Evolutionary conservation across 1,284 basidiomycete species (phyloP), one percentile per base, ranked within the genome.

Genomic region (Cutaneotrichosporon sp.): DNA sequence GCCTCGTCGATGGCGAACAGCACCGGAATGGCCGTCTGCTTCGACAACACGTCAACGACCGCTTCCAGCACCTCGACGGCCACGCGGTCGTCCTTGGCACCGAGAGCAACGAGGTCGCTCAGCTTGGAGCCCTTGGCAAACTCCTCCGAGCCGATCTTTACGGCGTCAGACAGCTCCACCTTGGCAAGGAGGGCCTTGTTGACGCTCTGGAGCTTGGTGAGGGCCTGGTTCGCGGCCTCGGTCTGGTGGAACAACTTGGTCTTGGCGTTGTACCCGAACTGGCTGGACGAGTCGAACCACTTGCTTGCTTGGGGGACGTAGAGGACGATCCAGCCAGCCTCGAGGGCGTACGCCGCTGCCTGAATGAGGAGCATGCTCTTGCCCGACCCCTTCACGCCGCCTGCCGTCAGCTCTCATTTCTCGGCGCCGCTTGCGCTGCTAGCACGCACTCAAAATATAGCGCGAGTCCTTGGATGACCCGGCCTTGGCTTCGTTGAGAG

Each of bases 1-100:
- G 86, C 83, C 61, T 93, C 89, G 65, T 97, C 93, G 1, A 96
- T 75, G 0, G 90, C 91, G 25, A 94, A 75, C 6, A 97, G 72
- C 2, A 96, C 85, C 0, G 92, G 88, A 68, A 78, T 71, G 85
- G 79, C 70, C 1, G 76, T 83, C 69, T 97, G 92, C 34, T 66
- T 69, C 10, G 82, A 80, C 3, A 97, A 72, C 51, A 84, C 82
- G 16, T 78, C 77, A 64, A 96, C 72, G 5, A 90, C 67, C 0
- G 78, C 78, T 12, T 82, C 80, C 37, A 96, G 74, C n/a, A 86
- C 80, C 1, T 78, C 73, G 4, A 87, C 83, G 1, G 85, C 80
- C n/a, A 80, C 64, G 0, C 73, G 66, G 34, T 78, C 78, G 44
- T 84, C 81, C 57, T 80, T 80, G 35, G 80, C 64, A 0, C 84